Percentiles rank a stretch among this genome's conserved stretches.
phyloP scores from a whole-genome alignment of 352 stramenopile genomes.

The Phytophthora aleatoria region DNA sequence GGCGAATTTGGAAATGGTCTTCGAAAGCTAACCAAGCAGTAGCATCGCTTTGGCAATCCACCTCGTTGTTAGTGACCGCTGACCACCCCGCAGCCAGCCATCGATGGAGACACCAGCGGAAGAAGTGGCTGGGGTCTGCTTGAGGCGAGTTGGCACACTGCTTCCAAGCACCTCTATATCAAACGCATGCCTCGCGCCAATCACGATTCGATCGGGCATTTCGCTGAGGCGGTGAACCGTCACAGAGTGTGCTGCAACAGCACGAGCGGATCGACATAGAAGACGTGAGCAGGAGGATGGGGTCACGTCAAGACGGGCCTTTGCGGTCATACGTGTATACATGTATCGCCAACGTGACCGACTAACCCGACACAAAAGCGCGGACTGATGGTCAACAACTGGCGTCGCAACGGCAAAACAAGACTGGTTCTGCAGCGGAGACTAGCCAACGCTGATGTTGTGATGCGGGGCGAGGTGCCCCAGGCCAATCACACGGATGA shows the following conservation, averaged over 20 bases:
- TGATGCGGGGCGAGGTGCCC: conserved; percentile 22
- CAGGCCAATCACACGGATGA: conserved; percentile 25
- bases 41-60: neutral
- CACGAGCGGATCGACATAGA: conserved; percentile 9
- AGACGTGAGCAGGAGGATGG: conserved; percentile 3
- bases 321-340: neutral
- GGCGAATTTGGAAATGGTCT: conserved; percentile 30
- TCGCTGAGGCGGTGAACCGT: conserved; percentile 20
- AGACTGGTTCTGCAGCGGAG: neutral
- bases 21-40: conserved; percentile 19
- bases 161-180: conserved; percentile 6
- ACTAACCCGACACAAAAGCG: conserved; percentile 3
- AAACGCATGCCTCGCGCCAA: conserved; percentile 33
- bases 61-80: neutral
- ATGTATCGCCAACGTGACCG: conserved; percentile 12
- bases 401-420: conserved; percentile 19
- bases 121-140: conserved; percentile 27
- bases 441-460: conserved; percentile 14
- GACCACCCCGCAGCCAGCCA: conserved; percentile 22
- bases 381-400: conserved; percentile 18
- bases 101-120: conserved; percentile 25
- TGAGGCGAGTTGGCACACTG: conserved; percentile 3
- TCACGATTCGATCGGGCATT: conserved; percentile 15
- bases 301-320: conserved; percentile 14
- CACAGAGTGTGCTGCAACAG: conserved; percentile 17